A percentile compares a stretch with the other conserved stretches of the same genome.
These are phyloP conservation scores for Onygena corvina DNA, from an alignment of 2,329 filamentous ascomycete genomes.

Conservation along the genomic window DNA sequence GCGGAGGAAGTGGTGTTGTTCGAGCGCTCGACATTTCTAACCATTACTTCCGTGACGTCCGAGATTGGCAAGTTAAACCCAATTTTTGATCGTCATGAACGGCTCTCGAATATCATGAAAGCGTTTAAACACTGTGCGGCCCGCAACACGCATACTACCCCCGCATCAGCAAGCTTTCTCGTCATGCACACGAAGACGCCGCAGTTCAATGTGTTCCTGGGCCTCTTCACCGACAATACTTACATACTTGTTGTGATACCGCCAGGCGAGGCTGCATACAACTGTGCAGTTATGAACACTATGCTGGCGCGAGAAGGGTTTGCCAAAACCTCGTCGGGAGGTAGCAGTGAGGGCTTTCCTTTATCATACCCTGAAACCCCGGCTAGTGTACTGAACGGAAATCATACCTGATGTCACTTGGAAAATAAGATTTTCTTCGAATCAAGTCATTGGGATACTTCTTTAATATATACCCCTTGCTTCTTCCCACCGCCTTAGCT, in stretches of 20 bases:
- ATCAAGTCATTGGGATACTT: not conserved
- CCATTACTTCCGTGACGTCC: slow-evolving; percentile 83
- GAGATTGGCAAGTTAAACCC: slow-evolving; percentile 66
- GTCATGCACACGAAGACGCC: slow-evolving; percentile 41
- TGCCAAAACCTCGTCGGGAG: slow-evolving; percentile 42
- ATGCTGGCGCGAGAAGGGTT: slow-evolving; percentile 77
- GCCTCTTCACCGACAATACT: slow-evolving; percentile 93
- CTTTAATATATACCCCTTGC: slow-evolving; percentile 1
- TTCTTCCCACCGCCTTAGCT: too few relatives aligned
- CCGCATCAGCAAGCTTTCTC: slow-evolving; percentile 33
- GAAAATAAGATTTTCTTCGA: not conserved
- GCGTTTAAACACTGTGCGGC: slow-evolving; percentile 78
- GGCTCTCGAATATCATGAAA: slow-evolving; percentile 94
- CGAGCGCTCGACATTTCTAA: slow-evolving; percentile 89
- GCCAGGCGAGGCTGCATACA: slow-evolving; percentile 82
- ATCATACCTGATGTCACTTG: not conserved
- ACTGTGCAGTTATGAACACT: slow-evolving; percentile 80
- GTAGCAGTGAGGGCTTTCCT: slow-evolving; percentile 32
- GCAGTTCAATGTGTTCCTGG: slow-evolving; percentile 85
- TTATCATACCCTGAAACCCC: slow-evolving; percentile 24
- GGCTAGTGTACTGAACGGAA: slow-evolving; percentile 7
- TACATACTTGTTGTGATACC: slow-evolving; percentile 89
- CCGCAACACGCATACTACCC: slow-evolving; percentile 35
- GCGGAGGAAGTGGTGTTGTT: slow-evolving; percentile 91
- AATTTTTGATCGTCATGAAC: slow-evolving; percentile 84